Evolutionary conservation across 495 filamentous ascomycete species (phyloP), one percentile per base, ranked within the genome.

Genomic region (Acidomyces sp.): DNA sequence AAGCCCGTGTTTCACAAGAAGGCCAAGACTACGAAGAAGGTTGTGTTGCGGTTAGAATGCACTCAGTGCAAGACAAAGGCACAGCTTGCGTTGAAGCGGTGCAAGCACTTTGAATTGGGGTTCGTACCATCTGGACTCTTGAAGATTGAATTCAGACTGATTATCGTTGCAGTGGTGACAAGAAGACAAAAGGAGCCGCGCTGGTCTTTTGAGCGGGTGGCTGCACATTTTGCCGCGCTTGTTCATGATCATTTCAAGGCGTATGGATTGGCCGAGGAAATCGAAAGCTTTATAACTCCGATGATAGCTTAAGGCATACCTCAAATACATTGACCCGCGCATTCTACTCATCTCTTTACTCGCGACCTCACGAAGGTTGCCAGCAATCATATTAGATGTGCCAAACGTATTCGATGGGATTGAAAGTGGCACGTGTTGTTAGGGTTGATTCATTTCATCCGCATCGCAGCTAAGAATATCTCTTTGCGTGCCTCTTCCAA

Each of bases 161-260:
- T 37, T 7, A 11, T 37, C 10, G 18, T 19, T 61, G 66, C 54
- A 94, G 90, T 78, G 92, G 92, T 72, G 92, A 99, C 79, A 99
- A 99, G 85, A 99, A 99, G 85, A 99, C 92, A 62, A 99, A 99
- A 82, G 92, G 92, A 79, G 90, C 90, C 59, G 92, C 92, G 55
- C 75, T 99, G 59, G 92, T 99, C 56, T 99, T 96, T 73, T 99
- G 90, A 32, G 27, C 34, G 13, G 37, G 34, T 38, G 23, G 34
- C 4, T 25, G 6, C 5, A 22, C 28, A 24, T 43, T 26, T 27
- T 43, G 28, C 15, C 29, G 29, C 28, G 41, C 18, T 2, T 13
- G 17, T 7, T 19, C 29, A 28, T 24, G 23, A 17, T 28, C 2
- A 35, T 43, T 20, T 18, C 30, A 42, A 24, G 39, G 21, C 26